Conservation (phyloP, 352 stramenopile genomes). For the Phytophthora chlamydospora region DNA sequence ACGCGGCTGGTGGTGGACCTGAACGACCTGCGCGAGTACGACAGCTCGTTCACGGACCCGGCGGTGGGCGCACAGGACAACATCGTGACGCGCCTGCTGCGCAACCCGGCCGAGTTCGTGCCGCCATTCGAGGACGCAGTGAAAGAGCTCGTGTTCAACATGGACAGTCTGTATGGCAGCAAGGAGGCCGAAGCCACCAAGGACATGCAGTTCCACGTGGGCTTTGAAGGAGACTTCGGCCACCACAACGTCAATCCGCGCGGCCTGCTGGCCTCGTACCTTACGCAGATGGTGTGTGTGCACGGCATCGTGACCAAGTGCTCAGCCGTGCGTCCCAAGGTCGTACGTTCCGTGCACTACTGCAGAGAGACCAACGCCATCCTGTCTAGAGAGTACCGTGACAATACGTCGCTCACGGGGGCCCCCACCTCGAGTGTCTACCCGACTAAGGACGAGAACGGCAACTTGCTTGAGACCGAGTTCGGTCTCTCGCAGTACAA, state of each 20-base stretch:
- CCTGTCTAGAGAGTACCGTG: constrained; percentile 94
- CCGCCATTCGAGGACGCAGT: constrained; percentile 85
- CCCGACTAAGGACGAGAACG: constrained; percentile 96
- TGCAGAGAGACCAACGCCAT: constrained; percentile 96
- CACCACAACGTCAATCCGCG: constrained; percentile 94
- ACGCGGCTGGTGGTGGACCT: constrained; percentile 87
- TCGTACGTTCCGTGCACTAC: constrained; percentile 98
- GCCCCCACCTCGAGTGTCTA: constrained; percentile 91
- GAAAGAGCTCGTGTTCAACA: constrained; percentile 83
- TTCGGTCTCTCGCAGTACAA: constrained; percentile 98
- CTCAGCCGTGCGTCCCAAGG: constrained; percentile 97
- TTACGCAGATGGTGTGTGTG: constrained; percentile 97
- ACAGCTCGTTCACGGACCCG: constrained; percentile 79
- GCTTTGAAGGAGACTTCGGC: constrained; percentile 94
- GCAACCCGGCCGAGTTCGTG: constrained; percentile 84
- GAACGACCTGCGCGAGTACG: constrained; percentile 92
- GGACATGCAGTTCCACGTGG: constrained; percentile 88
- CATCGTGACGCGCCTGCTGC: constrained; percentile 74
- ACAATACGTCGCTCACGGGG: constrained; percentile 95
- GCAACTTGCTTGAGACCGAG: constrained; percentile 97
- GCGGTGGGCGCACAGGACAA: constrained; percentile 68
- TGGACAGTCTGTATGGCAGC: constrained; percentile 80
- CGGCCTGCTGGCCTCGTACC: constrained; percentile 87
- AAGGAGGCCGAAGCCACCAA: constrained; percentile 74
- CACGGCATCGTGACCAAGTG: constrained; percentile 99